phyloP scores from a whole-genome alignment of 2,329 filamentous ascomycete genomes.

The Fusarium pseudonygamai region DNA sequence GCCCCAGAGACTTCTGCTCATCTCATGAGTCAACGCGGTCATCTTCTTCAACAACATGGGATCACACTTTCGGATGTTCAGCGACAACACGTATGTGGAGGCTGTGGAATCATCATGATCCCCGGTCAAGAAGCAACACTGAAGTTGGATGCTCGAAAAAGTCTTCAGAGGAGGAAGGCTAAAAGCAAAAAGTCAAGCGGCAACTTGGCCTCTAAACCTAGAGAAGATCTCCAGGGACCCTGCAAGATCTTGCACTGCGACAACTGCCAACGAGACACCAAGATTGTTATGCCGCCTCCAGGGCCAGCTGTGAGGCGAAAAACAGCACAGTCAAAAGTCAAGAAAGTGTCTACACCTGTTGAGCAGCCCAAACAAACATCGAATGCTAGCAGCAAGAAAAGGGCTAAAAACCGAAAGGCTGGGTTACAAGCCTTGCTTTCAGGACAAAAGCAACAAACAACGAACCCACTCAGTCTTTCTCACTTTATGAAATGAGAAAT shows the following conservation, averaged over 20 bases:
- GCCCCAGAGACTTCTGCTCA: constrained; percentile 68
- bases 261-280: constrained; percentile 56
- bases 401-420: constrained; percentile 71
- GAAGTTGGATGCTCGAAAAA: constrained; percentile 48
- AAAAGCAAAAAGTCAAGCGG: constrained; percentile 8
- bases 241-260: constrained; percentile 57
- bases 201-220: not conserved
- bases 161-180: constrained; percentile 1
- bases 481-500: constrained; percentile 59
- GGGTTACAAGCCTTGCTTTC: constrained; percentile 72
- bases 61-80: constrained; percentile 58
- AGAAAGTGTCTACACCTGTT: constrained; percentile 20
- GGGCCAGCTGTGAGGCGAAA: constrained; percentile 40
- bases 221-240: constrained; percentile 35
- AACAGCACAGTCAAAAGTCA: constrained; percentile 27
- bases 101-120: constrained; percentile 70
- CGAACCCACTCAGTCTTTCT: constrained; percentile 60
- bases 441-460: constrained; percentile 57
- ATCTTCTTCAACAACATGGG: constrained; percentile 59
- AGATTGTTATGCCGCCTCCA: constrained; percentile 53
- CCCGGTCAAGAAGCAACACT: constrained; percentile 57
- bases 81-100: constrained; percentile 64
- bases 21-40: constrained; percentile 64
- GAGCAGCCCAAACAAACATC: constrained; percentile 50
- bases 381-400: constrained; percentile 71